Conservation (phyloP, 495 filamentous ascomycete genomes). For the Trichoderma gamsii region DNA sequence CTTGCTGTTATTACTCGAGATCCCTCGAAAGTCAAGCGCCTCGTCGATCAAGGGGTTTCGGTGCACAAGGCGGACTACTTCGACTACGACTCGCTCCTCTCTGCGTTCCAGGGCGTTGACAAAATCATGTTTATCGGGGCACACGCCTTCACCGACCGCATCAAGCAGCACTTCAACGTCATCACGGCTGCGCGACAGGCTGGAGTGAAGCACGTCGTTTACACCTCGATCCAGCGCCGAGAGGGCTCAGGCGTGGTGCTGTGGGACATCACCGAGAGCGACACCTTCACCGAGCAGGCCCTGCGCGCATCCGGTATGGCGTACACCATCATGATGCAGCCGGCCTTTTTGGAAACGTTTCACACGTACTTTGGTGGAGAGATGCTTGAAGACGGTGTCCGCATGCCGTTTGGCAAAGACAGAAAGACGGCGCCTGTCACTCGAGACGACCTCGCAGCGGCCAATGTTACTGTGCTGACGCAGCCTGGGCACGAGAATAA, state of each 20-base stretch:
- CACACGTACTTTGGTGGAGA: background rate
- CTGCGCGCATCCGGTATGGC: background rate
- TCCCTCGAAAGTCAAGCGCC: background rate
- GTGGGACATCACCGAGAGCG: conserved; percentile 3
- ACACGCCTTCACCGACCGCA: background rate
- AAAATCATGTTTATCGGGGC: background rate
- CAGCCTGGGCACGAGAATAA: background rate
- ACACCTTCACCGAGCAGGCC: background rate
- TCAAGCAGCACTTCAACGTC: conserved; percentile 4
- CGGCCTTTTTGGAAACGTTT: conserved; percentile 3
- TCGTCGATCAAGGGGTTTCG: background rate
- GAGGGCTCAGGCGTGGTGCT: background rate
- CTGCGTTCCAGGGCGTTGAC: background rate
- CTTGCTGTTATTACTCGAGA: background rate
- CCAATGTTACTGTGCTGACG: background rate
- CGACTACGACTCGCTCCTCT: background rate
- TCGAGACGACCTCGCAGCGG: background rate
- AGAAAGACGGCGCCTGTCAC: background rate
- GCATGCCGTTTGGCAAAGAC: background rate
- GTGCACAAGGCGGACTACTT: background rate
- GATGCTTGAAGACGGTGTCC: background rate
- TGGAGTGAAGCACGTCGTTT: background rate
- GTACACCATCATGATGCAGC: conserved; percentile 1
- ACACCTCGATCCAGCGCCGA: conserved; percentile 4
- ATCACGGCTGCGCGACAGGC: background rate